A percentile compares a stretch with the other conserved stretches of the same genome.
These are phyloP conservation scores for Paecilomyces sp. DNA, from an alignment of 2,329 filamentous ascomycete genomes.

Conservation along the genomic window DNA sequence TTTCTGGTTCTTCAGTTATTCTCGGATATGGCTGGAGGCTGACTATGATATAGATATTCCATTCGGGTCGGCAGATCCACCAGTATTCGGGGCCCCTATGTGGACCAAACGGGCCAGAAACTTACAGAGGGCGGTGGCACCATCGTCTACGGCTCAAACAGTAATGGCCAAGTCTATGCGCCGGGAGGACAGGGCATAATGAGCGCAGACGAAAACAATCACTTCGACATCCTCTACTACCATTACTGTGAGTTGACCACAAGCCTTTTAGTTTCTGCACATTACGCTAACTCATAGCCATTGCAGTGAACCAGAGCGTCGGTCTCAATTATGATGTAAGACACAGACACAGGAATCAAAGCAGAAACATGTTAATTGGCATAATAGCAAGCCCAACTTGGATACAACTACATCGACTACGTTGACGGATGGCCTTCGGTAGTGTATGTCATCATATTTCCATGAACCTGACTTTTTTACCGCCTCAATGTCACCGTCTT, in stretches of 20 bases:
- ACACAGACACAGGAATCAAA: neutral
- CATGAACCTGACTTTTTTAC: neutral
- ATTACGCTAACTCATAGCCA: neutral
- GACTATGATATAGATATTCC: slow-evolving; percentile 15
- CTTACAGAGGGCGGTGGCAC: slow-evolving; percentile 28
- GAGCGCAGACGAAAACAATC: slow-evolving; percentile 11
- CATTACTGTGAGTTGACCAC: slow-evolving; percentile 24
- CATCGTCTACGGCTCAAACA: slow-evolving; percentile 30
- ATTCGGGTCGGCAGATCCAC: slow-evolving; percentile 30
- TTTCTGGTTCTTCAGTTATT: neutral
- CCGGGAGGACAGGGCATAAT: slow-evolving; percentile 31
- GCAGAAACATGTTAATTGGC: neutral
- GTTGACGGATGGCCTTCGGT: neutral
- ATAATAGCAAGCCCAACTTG: neutral
- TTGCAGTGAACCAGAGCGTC: slow-evolving; percentile 23
- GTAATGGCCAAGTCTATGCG: slow-evolving; percentile 24
- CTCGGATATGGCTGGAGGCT: neutral
- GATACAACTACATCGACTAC: neutral
- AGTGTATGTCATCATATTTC: neutral
- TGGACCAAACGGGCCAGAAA: slow-evolving; percentile 19
- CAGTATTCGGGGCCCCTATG: slow-evolving; percentile 25
- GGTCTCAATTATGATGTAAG: slow-evolving; percentile 19
- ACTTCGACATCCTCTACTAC: slow-evolving; percentile 30
- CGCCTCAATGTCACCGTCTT: neutral
- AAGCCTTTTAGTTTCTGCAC: neutral